A percentile compares a stretch with the other conserved stretches of the same genome.
Conservation (phyloP, 1,284 basidiomycete species). For the Amylostereum chailletii region DNA sequence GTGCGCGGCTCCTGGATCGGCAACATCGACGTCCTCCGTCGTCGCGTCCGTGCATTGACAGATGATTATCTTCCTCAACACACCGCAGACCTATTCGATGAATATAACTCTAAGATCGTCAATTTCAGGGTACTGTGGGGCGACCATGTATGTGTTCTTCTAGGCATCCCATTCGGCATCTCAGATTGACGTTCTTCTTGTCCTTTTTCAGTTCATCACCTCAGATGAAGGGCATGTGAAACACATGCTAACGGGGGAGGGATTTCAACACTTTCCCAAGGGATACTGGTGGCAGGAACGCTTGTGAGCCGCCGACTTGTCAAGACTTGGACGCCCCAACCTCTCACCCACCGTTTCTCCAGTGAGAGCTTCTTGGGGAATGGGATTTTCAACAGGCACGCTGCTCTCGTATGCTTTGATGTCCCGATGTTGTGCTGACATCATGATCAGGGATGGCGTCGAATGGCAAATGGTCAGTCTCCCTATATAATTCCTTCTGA, state of each 20-base stretch:
- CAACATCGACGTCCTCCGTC: slow-evolving; percentile 58
- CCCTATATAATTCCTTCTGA: neutral
- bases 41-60: slow-evolving; percentile 43
- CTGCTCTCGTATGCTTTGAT: slow-evolving; percentile 28
- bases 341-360: slow-evolving; percentile 24
- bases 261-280: slow-evolving; percentile 53
- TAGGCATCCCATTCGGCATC: neutral
- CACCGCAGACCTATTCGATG: slow-evolving; percentile 55
- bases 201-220: neutral
- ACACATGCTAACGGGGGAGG: slow-evolving; percentile 65
- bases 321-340: too few species aligned
- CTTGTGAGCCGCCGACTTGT: too few species aligned
- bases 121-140: slow-evolving; percentile 59
- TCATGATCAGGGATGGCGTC: slow-evolving; percentile 18
- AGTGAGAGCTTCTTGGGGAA: slow-evolving; percentile 63
- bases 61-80: slow-evolving; percentile 52
- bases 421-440: slow-evolving; percentile 1
- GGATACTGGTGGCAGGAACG: slow-evolving; percentile 34
- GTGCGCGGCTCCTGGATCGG: slow-evolving; percentile 67
- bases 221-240: slow-evolving; percentile 26
- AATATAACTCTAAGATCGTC: slow-evolving; percentile 59
- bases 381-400: slow-evolving; percentile 70
- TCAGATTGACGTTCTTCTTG: neutral
- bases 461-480: slow-evolving; percentile 40
- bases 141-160: slow-evolving; percentile 42